phyloP scores from a whole-genome alignment of 75 land plant species.

The Isoetes taiwanensis region DNA sequence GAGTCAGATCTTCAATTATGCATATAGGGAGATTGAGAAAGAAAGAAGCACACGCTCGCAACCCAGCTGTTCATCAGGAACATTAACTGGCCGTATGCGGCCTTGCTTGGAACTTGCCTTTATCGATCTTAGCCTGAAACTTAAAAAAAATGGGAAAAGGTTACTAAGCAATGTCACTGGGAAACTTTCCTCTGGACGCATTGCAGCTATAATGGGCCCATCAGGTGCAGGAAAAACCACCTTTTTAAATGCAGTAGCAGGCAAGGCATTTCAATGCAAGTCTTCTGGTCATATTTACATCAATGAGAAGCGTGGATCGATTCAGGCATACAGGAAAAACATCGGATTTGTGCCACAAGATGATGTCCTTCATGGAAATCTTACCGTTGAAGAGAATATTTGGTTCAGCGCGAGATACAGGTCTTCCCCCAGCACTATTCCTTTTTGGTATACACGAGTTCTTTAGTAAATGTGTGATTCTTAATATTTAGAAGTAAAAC shows the following conservation, averaged over 20 bases:
- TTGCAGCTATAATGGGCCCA: constrained; percentile 1
- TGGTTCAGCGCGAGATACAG: not conserved
- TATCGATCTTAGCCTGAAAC: not conserved
- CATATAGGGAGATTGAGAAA: not conserved
- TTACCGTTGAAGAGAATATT: constrained; percentile 1
- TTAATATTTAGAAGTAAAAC: too few species aligned
- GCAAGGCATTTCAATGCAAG: not conserved
- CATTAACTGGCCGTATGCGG: not conserved
- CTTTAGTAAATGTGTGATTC: too few species aligned
- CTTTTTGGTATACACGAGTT: too few species aligned
- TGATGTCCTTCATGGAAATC: constrained; percentile 1
- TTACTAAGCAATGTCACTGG: not conserved
- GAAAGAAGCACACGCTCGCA: not conserved
- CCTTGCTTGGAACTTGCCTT: not conserved
- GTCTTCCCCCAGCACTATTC: too few species aligned
- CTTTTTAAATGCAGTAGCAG: constrained; percentile 5
- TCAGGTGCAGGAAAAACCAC: constrained; percentile 5
- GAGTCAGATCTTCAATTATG: constrained; percentile 6
- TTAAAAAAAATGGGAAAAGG: not conserved
- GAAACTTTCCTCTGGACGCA: not conserved
- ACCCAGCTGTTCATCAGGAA: not conserved
- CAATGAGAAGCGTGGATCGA: not conserved
- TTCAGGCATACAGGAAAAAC: not conserved
- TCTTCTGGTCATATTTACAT: not conserved
- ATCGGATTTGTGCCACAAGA: constrained; percentile 3